Evolutionary conservation across 2,329 filamentous ascomycete genomes (phyloP), one percentile per base, ranked within the genome.

Genomic region (Colletotrichum brevisporum): DNA sequence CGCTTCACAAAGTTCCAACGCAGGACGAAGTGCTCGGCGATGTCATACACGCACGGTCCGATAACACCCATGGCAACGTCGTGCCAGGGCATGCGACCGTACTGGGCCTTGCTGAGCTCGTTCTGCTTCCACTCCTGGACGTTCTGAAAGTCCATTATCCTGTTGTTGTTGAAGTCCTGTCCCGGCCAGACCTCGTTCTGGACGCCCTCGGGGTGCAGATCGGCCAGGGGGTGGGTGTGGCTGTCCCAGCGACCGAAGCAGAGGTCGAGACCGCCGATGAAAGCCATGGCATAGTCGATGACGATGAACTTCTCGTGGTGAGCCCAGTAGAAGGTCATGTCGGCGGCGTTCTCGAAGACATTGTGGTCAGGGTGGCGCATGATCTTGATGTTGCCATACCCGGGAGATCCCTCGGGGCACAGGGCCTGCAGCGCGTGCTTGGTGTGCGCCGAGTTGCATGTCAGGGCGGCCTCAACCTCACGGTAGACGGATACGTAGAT

Each of bases 301-400:
- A 99, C 93, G 63, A 98, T 92, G 77, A 98, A 97, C 78, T 99
- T 99, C 76, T 99, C 96, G 78, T 99, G 96, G 78, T 99, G 96
- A 0, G 96, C 96, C 90, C 95, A 98, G 83, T 97, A 98, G 76
- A 98, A 94, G 0, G 94, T 98, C 93, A 97, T 97, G 74, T 98
- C 95, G 36, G 93, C 93, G 2, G 92, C 93, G 75, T 98, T 98
- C 75, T 98, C 94, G 58, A 98, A 90, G 2, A 97, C 88, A 72
- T 98, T 98, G 82, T 98, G 95, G 78, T 98, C 95, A 0, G 95
- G 95, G 80, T 98, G 95, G 36, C 95, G 90, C 89, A 97, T 92
- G 59, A 97, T 85, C 43, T 85, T 88, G 77, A 99, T 98, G 77
- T 98, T 98, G 55, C 93, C 94, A 78, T 95, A 85, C 1, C 95